Evolutionary conservation across 495 filamentous ascomycete species (phyloP).

Genomic region (Elasticomyces elasticus): DNA sequence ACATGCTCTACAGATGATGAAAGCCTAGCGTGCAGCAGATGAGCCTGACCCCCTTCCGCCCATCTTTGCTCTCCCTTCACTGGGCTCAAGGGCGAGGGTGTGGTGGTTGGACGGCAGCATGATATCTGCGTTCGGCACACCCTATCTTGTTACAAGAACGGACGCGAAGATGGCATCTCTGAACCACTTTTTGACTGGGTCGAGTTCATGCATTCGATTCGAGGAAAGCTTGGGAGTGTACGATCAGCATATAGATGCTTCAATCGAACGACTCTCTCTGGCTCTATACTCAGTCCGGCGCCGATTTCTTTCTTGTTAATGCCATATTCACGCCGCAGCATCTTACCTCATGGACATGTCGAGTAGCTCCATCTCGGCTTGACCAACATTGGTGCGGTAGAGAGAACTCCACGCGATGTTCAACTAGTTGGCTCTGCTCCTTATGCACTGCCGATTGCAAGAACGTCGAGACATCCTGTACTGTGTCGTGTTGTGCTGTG

Average conservation of each 20-base stretch:
- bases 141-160: slow-evolving; percentile 86
- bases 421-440: slow-evolving; percentile 7
- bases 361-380: background rate
- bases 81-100: slow-evolving; percentile 82
- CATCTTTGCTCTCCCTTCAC: slow-evolving; percentile 67
- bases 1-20: slow-evolving; percentile 72
- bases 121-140: slow-evolving; percentile 99
- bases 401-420: background rate
- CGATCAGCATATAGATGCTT: background rate
- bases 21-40: slow-evolving; percentile 95
- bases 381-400: slow-evolving; percentile 8
- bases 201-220: slow-evolving; percentile 24
- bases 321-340: background rate
- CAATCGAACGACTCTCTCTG: background rate
- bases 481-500: background rate
- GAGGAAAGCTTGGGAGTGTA: background rate
- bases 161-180: slow-evolving; percentile 99
- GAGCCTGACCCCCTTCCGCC: slow-evolving; percentile 54
- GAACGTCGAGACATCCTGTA: slow-evolving; percentile 1
- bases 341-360: background rate
- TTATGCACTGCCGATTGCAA: slow-evolving; percentile 6
- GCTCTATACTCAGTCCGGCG: background rate
- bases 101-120: slow-evolving; percentile 57
- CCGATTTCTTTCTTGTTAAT: background rate
- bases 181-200: slow-evolving; percentile 49